A percentile compares a stretch with the other conserved stretches of the same genome.
These are phyloP conservation scores for Kingdonia uniflora DNA, from an alignment of 164 flowering plant genomes.

Conservation along the genomic window DNA sequence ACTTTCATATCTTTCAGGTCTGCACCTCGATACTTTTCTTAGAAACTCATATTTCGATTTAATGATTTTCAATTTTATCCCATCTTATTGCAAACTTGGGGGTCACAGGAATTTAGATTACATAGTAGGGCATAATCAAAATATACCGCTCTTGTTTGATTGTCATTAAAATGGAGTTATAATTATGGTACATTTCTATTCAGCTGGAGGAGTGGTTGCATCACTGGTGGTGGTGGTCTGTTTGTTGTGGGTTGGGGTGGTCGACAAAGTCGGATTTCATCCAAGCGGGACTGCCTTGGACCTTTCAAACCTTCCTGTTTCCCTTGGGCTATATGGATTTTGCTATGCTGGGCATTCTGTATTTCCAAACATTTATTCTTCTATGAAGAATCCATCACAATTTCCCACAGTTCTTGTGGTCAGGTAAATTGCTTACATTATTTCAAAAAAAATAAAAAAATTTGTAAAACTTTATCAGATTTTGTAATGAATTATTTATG, in stretches of 20 bases:
- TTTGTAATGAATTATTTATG: no score
- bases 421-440: slow-evolving; percentile 24
- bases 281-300: slow-evolving; percentile 34
- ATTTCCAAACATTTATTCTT: slow-evolving; percentile 64
- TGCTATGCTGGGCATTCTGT: slow-evolving; percentile 68
- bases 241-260: slow-evolving; percentile 59
- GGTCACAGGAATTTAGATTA: no score
- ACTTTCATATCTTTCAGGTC: slow-evolving; percentile 70
- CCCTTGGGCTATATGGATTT: slow-evolving; percentile 53
- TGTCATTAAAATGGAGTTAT: no score
- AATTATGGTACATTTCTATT: neutral
- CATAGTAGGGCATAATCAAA: no score
- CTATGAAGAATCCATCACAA: slow-evolving; percentile 54
- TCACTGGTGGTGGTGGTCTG: slow-evolving; percentile 40
- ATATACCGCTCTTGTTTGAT: no score
- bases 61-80: no score
- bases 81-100: no score
- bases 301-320: slow-evolving; percentile 39
- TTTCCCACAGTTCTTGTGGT: slow-evolving; percentile 37
- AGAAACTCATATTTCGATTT: no score
- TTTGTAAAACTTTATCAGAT: neutral
- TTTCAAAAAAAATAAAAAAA: no score
- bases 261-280: slow-evolving; percentile 48
- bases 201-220: slow-evolving; percentile 74
- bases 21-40: no score